Evolutionary conservation across 306 rosid genomes (phyloP), one percentile per base, ranked within the genome.

Genomic region (Castanea crenata): DNA sequence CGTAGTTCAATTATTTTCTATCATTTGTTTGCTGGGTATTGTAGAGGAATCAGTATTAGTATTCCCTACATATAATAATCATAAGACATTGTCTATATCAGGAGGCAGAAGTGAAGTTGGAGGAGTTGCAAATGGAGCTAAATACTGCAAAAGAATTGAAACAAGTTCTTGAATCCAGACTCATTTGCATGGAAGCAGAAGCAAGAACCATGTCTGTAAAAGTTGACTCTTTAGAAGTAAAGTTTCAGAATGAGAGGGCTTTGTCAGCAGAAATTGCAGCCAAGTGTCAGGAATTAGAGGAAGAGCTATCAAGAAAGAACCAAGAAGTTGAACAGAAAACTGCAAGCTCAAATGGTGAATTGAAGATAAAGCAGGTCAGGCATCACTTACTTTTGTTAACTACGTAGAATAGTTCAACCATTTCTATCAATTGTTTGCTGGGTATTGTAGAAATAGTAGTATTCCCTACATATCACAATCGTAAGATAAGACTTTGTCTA

Each of bases 361-460:
- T 81, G 82, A 94, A 89, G 90, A 86, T 91, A 81, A 92, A 94
- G 80, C 94, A 94, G 97, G 97, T 94, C 78, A 59, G 81, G 81
- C 77, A 81, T 86, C 41, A 56, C 77, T 75, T 59, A 41, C 46
- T 75, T 65, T 11, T 73, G 56, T 11, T 31, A 31, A 75, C 46
- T 27, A 55, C 55, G 5, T 41, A 41, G 3, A 41, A 2, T 41
- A 41, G 11, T 41, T 41, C 46, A 41, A 41, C 46, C 46, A 41
- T 41, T 41, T 41, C 46, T 41, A 41, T 41, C 46, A 38, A 38
- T 38, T 38, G 46, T 38, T 38, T 38, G 11, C 46, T 7, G 46
- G 46, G 46, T 8, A 38, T 38, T 38, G 46, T 38, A 38, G 46
- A 38, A 38, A 38, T 41, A 7, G 8, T 41, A 41, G 12, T 8